phyloP scores from a whole-genome alignment of 768 basidiomycete genomes.

The Leccinum fibrillosum region DNA sequence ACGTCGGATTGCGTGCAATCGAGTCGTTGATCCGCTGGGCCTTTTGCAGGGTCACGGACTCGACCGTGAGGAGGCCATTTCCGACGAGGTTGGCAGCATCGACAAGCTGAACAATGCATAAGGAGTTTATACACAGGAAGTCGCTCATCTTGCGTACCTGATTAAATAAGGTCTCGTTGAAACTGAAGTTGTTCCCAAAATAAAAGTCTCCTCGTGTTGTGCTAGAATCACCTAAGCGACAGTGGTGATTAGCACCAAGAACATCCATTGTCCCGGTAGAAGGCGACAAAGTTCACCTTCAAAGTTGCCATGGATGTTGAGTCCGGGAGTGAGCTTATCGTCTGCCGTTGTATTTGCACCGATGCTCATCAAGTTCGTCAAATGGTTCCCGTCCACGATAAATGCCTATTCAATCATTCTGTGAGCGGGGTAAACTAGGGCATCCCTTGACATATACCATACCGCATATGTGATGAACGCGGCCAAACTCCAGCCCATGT shows the following conservation, averaged over 20 bases:
- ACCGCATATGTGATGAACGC: slow-evolving; percentile 22
- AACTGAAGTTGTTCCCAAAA: too few relatives aligned
- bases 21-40: slow-evolving; percentile 24
- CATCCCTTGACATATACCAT: slow-evolving; percentile 2
- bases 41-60: slow-evolving; percentile 22
- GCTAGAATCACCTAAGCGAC: background rate
- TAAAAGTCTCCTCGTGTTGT: too few relatives aligned
- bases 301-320: slow-evolving; percentile 23
- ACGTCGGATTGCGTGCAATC: slow-evolving; percentile 24
- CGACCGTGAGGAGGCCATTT: slow-evolving; percentile 16
- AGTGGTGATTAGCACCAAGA: background rate
- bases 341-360: slow-evolving; percentile 20
- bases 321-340: slow-evolving; percentile 12
- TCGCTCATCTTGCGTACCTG: too few relatives aligned
- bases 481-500: slow-evolving; percentile 24
- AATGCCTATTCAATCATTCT: slow-evolving; percentile 12
- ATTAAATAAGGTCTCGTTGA: too few relatives aligned
- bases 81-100: slow-evolving; percentile 19
- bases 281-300: slow-evolving; percentile 11
- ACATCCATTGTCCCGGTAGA: background rate
- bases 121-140: background rate
- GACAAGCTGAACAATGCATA: slow-evolving; percentile 9
- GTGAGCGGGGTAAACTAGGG: background rate
- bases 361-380: slow-evolving; percentile 27
- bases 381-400: slow-evolving; percentile 25